Percentiles rank a stretch among this genome's conserved stretches.
These are phyloP conservation scores for Collariella sp. DNA, from an alignment of 495 filamentous ascomycete genomes.

Conservation along the genomic window DNA sequence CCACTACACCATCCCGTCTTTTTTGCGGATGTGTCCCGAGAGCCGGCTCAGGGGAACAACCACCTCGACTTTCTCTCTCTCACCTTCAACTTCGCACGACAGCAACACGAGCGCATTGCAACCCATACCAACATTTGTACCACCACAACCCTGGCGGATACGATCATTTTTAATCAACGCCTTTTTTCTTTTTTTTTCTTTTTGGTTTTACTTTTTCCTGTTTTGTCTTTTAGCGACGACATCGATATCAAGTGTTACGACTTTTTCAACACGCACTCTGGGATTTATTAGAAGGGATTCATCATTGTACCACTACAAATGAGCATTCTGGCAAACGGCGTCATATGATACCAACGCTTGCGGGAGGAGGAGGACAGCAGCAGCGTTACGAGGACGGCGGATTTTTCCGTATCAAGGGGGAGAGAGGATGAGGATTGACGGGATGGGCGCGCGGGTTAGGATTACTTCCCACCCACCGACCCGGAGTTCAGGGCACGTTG, in stretches of 20 bases:
- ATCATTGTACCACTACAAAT: constrained; percentile 18
- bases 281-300: constrained; percentile 16
- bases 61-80: constrained; percentile 3
- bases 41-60: constrained; percentile 22
- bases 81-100: constrained; percentile 10
- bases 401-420: constrained; percentile 2
- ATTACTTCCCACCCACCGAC: neutral
- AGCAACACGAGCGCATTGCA: constrained; percentile 5
- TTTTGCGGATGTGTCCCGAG: constrained; percentile 16
- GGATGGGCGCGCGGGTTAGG: neutral
- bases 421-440: neutral
- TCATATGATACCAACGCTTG: constrained; percentile 21
- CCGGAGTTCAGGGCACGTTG: constrained; percentile 1
- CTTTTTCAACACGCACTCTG: constrained; percentile 5
- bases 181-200: constrained; percentile 4
- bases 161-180: constrained; percentile 25
- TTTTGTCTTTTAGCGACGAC: constrained; percentile 16
- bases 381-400: constrained; percentile 12
- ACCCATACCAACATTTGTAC: constrained; percentile 18
- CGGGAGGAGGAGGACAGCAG: constrained; percentile 12
- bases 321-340: constrained; percentile 22
- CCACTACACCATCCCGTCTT: constrained; percentile 4
- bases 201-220: constrained; percentile 7
- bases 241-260: constrained; percentile 18
- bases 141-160: constrained; percentile 21